phyloP scores from a whole-genome alignment of 2,329 filamentous ascomycete species.

The Cladosporium phlei region DNA sequence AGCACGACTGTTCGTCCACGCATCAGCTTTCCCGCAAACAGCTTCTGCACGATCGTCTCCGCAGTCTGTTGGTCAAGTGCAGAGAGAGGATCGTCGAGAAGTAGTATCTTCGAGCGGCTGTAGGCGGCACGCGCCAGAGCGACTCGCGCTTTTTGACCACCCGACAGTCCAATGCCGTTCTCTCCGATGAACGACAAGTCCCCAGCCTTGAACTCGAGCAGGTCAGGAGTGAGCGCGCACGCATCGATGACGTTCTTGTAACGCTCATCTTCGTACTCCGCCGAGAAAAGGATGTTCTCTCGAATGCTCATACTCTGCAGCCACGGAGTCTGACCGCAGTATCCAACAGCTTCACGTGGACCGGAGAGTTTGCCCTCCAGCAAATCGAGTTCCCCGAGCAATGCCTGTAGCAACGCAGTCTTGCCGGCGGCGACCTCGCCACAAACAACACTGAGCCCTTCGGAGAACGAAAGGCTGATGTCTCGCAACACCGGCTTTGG shows the following conservation, averaged over 20 bases:
- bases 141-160: conserved; percentile 45
- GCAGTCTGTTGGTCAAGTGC: conserved; percentile 58
- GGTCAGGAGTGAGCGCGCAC: conserved; percentile 58
- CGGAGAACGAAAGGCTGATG: conserved; percentile 51
- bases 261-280: conserved; percentile 62
- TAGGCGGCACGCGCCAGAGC: conserved; percentile 47
- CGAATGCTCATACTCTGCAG: conserved; percentile 65
- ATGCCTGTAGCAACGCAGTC: conserved; percentile 55
- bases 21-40: conserved; percentile 52
- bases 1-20: conserved; percentile 53
- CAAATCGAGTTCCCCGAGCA: conserved; percentile 57
- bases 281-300: conserved; percentile 63
- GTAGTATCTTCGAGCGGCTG: conserved; percentile 41
- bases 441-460: conserved; percentile 56
- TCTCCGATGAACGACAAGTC: conserved; percentile 52
- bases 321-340: conserved; percentile 64
- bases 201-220: conserved; percentile 59
- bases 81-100: conserved; percentile 46
- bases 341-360: conserved; percentile 55
- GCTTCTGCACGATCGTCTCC: conserved; percentile 55
- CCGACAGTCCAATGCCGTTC: conserved; percentile 45
- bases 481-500: conserved; percentile 51
- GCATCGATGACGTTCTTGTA: conserved; percentile 66
- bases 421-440: conserved; percentile 64
- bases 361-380: conserved; percentile 47